These are phyloP conservation scores for Podospora fimiseda DNA, from an alignment of 495 filamentous ascomycete species.

Conservation along the genomic window DNA sequence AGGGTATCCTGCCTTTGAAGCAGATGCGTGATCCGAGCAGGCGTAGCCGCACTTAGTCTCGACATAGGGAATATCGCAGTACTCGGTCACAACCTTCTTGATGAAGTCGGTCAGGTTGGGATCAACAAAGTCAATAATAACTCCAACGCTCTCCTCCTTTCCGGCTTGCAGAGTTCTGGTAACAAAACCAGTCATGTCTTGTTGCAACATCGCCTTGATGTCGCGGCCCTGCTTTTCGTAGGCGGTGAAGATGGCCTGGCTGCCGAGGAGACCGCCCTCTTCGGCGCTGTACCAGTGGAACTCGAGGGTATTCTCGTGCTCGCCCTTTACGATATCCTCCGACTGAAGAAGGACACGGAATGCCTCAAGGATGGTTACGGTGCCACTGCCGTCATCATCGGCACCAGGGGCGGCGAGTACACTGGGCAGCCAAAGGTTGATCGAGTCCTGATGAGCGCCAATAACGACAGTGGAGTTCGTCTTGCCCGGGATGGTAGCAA, in stretches of 20 bases:
- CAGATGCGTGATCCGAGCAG: constrained; percentile 95
- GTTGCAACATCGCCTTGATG: constrained; percentile 96
- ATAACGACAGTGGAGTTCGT: constrained; percentile 73
- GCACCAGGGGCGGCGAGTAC: constrained; percentile 63
- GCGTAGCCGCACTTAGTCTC: constrained; percentile 96
- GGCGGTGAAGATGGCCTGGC: constrained; percentile 77
- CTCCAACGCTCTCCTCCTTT: constrained; percentile 76
- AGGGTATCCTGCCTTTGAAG: constrained; percentile 90
- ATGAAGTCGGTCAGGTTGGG: constrained; percentile 79
- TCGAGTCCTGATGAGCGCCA: constrained; percentile 63
- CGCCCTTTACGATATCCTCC: constrained; percentile 44
- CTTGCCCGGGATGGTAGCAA: constrained; percentile 86
- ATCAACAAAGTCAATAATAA: constrained; percentile 92
- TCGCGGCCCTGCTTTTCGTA: constrained; percentile 72
- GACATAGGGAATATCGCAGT: constrained; percentile 84
- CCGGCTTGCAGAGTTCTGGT: constrained; percentile 79
- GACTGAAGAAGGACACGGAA: constrained; percentile 52
- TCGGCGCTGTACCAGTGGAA: constrained; percentile 99
- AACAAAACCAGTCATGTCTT: constrained; percentile 96
- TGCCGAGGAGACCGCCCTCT: constrained; percentile 88
- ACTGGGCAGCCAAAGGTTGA: constrained; percentile 84
- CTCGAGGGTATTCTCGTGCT: constrained; percentile 78
- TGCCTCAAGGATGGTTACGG: constrained; percentile 56
- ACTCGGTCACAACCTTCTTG: constrained; percentile 80
- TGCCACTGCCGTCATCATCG: constrained; percentile 55